Conservation (phyloP, 139 green algal genomes). For the Auxenochlorella pyrenoidosa region DNA sequence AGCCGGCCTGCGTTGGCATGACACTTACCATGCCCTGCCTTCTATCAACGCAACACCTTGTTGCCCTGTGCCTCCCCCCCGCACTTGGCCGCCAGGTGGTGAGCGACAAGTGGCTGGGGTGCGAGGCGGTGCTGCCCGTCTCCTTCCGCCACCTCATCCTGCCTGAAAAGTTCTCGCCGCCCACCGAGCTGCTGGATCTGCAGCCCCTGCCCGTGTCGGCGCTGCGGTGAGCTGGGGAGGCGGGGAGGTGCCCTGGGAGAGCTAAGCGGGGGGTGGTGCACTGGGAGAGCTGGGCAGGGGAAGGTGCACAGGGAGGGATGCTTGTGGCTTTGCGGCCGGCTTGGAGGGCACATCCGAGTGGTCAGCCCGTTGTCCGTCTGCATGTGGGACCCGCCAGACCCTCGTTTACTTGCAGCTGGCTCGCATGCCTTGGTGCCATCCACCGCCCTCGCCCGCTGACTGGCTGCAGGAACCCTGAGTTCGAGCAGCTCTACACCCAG, state of each 20-base stretch:
- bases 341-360: too few species aligned
- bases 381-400: too few species aligned
- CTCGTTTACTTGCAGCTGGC: background rate
- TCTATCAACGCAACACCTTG: too few species aligned
- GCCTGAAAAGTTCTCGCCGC: slow-evolving; percentile 94
- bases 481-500: slow-evolving; percentile 84
- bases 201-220: slow-evolving; percentile 94
- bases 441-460: too few species aligned
- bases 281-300: too few species aligned
- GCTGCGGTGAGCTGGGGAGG: slow-evolving; percentile 69
- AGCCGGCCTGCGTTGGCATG: too few species aligned
- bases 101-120: slow-evolving; percentile 89
- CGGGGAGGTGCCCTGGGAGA: too few species aligned
- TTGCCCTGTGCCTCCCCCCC: too few species aligned
- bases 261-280: too few species aligned
- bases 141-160: slow-evolving; percentile 96
- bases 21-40: too few species aligned
- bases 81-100: slow-evolving; percentile 37
- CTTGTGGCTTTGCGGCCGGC: too few species aligned
- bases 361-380: background rate
- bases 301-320: too few species aligned
- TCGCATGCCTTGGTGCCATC: background rate
- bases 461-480: slow-evolving; percentile 78
- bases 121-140: slow-evolving; percentile 87
- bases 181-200: slow-evolving; percentile 98